These are phyloP conservation scores for Solanum medicagineum DNA, from an alignment of 257 asterid species.

Conservation along the genomic window DNA sequence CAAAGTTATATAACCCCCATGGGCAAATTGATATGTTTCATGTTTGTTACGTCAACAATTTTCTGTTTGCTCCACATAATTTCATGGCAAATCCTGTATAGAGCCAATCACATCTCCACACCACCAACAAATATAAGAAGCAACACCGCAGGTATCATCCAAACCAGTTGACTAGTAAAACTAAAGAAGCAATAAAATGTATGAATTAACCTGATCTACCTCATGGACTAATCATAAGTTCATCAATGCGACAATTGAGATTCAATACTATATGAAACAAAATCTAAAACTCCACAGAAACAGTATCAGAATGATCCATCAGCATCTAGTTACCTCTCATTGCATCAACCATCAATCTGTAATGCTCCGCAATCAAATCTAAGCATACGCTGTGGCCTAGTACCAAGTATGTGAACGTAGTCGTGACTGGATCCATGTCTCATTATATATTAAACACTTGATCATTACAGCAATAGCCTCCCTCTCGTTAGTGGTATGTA, in stretches of 20 bases:
- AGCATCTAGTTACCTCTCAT: background rate
- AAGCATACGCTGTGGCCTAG: constrained; percentile 2
- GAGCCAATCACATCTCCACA: background rate
- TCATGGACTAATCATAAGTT: background rate
- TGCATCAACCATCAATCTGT: constrained; percentile 14
- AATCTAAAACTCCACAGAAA: background rate
- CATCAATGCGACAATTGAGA: background rate
- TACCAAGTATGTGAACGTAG: background rate
- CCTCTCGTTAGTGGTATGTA: background rate
- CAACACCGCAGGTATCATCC: background rate
- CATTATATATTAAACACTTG: background rate
- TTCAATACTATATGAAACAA: background rate
- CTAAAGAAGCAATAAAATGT: background rate
- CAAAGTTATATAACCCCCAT: background rate
- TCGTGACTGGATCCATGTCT: background rate
- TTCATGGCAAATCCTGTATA: too few species aligned
- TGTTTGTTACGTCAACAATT: background rate
- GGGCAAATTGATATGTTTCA: background rate
- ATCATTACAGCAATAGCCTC: background rate
- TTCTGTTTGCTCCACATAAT: background rate
- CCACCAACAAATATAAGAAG: background rate
- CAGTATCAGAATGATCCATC: background rate
- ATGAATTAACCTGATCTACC: background rate
- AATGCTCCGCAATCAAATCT: constrained; percentile 25
- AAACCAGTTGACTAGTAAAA: background rate